Base-by-base conservation (phyloP, 2,329 filamentous ascomycete species). In the Peltaster fructicola region DNA sequence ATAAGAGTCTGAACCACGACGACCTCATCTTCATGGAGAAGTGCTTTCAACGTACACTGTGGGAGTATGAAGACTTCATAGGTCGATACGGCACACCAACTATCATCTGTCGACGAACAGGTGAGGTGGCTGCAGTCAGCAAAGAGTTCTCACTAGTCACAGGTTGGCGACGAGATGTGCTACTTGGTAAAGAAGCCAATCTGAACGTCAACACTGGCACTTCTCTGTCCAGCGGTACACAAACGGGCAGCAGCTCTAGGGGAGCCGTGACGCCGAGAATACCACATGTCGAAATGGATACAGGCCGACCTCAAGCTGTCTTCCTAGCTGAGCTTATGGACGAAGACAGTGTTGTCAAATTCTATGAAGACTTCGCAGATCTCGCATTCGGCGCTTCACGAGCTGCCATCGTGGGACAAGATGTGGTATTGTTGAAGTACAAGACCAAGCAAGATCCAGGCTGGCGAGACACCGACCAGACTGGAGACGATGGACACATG, bases 21-120 rank as follows among this genome's bases (percentile, higher is more conserved):
- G 88, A 98, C 50, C 60, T 95, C 14, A 73, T 98, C 12, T 93
- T 95, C 50, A 92, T 92, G 77, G 88, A 98, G 50, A 91, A 91
- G 53, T 90, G 79, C 43, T 81, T 95, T 45, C 88, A 98, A 51
- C 70, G 88, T 17, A 90, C 81, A 0, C 61, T 95, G 7, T 81
- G 82, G 44, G 82, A 92, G 47, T 90, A 91, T 42, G 81, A 95
- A 45, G 81, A 91, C 36, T 88, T 90, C 37, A 77, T 93, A 57
- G 72, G 79, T 29, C 73, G 81, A 35, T 81, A 76, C 32, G 81
- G 81, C 18, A 90, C 82, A 4, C 88, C 88, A 0, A 91, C 84
- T 1, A 71, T 98, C 30, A 80, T 95, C 14, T 90, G 81, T 44
- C 72, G 88, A 23, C 71, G 88, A 23, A 92, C 84, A 0, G 88